Evolutionary conservation across 441 rosid species (phyloP).

Genomic region (Flueggea neowawraea): DNA sequence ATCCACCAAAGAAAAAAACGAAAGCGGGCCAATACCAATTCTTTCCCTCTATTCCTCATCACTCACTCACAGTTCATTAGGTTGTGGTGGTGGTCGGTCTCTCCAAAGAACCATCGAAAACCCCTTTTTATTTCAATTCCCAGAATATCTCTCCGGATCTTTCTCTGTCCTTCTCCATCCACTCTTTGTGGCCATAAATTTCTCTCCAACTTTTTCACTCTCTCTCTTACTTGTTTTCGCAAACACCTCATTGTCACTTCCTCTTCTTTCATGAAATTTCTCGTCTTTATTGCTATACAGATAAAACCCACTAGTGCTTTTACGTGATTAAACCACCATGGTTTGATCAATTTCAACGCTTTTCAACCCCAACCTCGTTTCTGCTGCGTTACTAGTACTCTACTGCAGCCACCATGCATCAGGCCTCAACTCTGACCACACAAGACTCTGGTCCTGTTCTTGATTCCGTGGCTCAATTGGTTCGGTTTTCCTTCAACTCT

Average conservation of each 20-base stretch:
- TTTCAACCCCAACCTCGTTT: neutral
- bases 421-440: conserved; percentile 42
- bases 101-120: too few species aligned
- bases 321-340: conserved; percentile 19
- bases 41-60: too few species aligned
- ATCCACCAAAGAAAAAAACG: too few species aligned
- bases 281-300: neutral
- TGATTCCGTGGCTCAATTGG: conserved; percentile 49
- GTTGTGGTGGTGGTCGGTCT: too few species aligned
- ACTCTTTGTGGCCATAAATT: neutral
- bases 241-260: conserved; percentile 1
- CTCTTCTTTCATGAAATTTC: neutral
- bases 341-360: conserved; percentile 19
- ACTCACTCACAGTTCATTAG: too few species aligned
- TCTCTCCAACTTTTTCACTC: neutral
- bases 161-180: neutral
- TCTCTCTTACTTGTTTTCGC: conserved; percentile 11
- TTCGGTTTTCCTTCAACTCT: conserved; percentile 37
- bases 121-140: neutral
- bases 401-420: conserved; percentile 43
- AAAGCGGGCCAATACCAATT: too few species aligned
- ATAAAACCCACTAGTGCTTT: conserved; percentile 10
- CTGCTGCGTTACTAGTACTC: neutral
- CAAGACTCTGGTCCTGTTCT: conserved; percentile 49
- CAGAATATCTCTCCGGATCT: neutral